Evolutionary conservation across 2,329 filamentous ascomycete species (phyloP).

Genomic region (Ascochyta rabiei): DNA sequence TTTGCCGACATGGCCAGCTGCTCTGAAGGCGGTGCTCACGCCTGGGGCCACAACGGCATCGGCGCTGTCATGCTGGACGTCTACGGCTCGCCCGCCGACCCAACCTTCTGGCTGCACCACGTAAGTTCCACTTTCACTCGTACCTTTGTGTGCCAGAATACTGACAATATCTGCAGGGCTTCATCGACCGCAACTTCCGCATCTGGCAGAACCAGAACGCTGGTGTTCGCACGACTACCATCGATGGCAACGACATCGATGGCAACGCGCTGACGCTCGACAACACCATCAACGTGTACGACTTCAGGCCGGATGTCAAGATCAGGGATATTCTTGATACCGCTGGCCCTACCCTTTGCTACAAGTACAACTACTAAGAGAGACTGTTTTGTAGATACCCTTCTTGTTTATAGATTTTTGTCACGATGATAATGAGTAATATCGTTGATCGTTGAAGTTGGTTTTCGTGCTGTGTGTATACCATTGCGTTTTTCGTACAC

Average conservation of each 20-base stretch:
- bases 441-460: not conserved
- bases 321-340: conserved; percentile 43
- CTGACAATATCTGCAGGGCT: conserved; percentile 43
- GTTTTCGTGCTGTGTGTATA: too few species aligned
- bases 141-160: not conserved
- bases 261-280: conserved; percentile 39
- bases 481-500: too few species aligned
- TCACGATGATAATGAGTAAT: not conserved
- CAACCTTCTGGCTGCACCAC: conserved; percentile 4
- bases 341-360: conserved; percentile 33
- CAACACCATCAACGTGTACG: conserved; percentile 35
- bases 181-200: conserved; percentile 58
- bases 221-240: conserved; percentile 29
- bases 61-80: conserved; percentile 44
- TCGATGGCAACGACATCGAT: conserved; percentile 49
- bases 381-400: conserved; percentile 1
- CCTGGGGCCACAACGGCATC: conserved; percentile 46
- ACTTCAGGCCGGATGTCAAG: conserved; percentile 32
- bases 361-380: conserved; percentile 46
- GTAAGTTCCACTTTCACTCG: not conserved
- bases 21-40: conserved; percentile 39
- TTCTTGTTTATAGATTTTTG: conserved; percentile 1
- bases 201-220: conserved; percentile 54
- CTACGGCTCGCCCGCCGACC: conserved; percentile 42
- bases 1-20: conserved; percentile 41